phyloP scores from a whole-genome alignment of 495 filamentous ascomycete genomes.

The Hypoxylon subgilvum region DNA sequence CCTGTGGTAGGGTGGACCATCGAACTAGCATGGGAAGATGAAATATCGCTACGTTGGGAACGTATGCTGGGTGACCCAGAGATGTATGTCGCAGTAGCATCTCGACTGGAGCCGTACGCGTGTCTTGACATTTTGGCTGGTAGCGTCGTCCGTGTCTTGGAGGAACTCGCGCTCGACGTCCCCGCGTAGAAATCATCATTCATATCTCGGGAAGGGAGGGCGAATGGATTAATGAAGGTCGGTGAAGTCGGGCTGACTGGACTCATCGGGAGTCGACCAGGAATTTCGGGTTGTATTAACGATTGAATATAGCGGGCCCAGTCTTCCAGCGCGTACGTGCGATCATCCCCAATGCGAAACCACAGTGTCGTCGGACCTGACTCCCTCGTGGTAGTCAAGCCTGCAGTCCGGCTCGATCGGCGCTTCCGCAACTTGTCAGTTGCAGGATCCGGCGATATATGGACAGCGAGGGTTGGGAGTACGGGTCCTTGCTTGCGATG shows the following conservation, averaged over 20 bases:
- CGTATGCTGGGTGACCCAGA: constrained; percentile 59
- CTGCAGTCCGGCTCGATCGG: constrained; percentile 61
- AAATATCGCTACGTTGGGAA: constrained; percentile 60
- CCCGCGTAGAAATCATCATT: constrained; percentile 46
- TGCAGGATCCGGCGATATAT: constrained; percentile 56
- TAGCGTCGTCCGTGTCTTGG: constrained; percentile 33
- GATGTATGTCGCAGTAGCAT: constrained; percentile 46
- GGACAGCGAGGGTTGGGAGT: constrained; percentile 57
- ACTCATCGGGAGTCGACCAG: constrained; percentile 44
- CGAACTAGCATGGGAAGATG: constrained; percentile 55
- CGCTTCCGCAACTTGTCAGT: constrained; percentile 61
- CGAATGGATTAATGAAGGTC: constrained; percentile 54
- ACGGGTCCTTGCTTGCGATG: constrained; percentile 60
- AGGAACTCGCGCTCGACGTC: constrained; percentile 42
- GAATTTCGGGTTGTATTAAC: constrained; percentile 46
- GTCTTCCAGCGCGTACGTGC: constrained; percentile 47
- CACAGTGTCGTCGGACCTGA: constrained; percentile 48
- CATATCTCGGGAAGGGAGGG: constrained; percentile 43
- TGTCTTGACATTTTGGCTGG: constrained; percentile 44
- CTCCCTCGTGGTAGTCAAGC: constrained; percentile 52
- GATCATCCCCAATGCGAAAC: constrained; percentile 52
- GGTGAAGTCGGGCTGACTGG: constrained; percentile 53
- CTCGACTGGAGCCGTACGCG: constrained; percentile 44
- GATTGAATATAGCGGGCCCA: constrained; percentile 55
- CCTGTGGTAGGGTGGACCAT: constrained; percentile 47